These are phyloP conservation scores for Dissophora globulifera DNA, from an alignment of 192 early-diverging fungal genomes.

Conservation along the genomic window DNA sequence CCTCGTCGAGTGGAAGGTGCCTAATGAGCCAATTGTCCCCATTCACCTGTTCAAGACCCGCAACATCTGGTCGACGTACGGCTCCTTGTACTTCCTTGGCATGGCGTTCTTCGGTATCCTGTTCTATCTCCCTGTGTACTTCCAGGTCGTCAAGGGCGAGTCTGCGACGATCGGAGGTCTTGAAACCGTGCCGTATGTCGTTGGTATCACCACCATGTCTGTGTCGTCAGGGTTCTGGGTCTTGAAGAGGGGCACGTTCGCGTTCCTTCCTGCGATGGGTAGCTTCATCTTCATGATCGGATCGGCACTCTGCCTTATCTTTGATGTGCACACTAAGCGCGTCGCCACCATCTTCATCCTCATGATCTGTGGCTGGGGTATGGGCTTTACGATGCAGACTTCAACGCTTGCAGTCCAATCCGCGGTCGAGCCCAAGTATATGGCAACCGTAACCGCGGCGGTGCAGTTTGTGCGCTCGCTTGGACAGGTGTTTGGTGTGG, in stretches of 20 bases:
- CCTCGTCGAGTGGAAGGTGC: slow-evolving; percentile 65
- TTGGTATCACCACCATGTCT: too few species aligned
- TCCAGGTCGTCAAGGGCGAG: slow-evolving; percentile 62
- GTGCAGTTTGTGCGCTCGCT: slow-evolving; percentile 61
- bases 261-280: slow-evolving; percentile 63
- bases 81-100: slow-evolving; percentile 63
- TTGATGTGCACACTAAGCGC: slow-evolving; percentile 57
- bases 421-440: slow-evolving; percentile 54
- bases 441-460: slow-evolving; percentile 62
- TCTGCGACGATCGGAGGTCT: slow-evolving; percentile 46
- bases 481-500: slow-evolving; percentile 69
- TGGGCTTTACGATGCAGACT: slow-evolving; percentile 70
- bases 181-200: too few species aligned
- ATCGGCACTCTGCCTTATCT: slow-evolving; percentile 64
- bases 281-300: slow-evolving; percentile 62
- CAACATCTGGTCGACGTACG: slow-evolving; percentile 63
- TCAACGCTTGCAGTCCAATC: slow-evolving; percentile 56
- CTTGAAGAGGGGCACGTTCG: slow-evolving; percentile 62
- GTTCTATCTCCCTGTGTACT: slow-evolving; percentile 76
- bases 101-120: slow-evolving; percentile 67
- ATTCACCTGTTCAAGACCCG: slow-evolving; percentile 60
- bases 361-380: slow-evolving; percentile 63
- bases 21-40: slow-evolving; percentile 67
- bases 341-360: slow-evolving; percentile 66
- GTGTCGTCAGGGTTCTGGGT: slow-evolving; percentile 58